Conservation (phyloP, 495 filamentous ascomycete species). For the Trypethelium eluteriae region DNA sequence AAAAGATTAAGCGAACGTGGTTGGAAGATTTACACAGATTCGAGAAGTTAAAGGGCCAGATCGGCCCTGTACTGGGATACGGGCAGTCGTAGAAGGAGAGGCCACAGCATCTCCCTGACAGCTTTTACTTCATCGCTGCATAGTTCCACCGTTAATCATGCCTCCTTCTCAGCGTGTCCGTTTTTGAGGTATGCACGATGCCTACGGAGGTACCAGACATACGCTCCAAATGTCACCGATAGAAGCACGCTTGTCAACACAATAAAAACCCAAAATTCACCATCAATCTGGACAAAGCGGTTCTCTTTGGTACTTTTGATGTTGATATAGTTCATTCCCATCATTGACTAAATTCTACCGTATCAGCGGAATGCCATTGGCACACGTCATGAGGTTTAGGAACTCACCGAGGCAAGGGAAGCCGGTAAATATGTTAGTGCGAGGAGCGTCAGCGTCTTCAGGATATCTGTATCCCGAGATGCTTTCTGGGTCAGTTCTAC, state of each 20-base stretch:
- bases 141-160: not conserved
- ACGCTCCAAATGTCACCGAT: not conserved
- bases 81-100: not conserved
- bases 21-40: not conserved
- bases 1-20: not conserved
- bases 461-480: not conserved
- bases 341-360: not conserved
- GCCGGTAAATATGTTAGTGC: conserved; percentile 5
- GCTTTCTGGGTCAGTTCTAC: not conserved
- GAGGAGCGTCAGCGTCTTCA: not conserved
- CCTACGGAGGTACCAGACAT: not conserved
- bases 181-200: not conserved
- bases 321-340: conserved; percentile 7
- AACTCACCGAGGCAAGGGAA: conserved; percentile 8
- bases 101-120: not conserved
- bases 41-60: not conserved
- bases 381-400: not conserved
- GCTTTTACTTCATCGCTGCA: not conserved
- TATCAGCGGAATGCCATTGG: not conserved
- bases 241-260: not conserved
- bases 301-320: not conserved
- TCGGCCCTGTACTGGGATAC: not conserved
- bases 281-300: not conserved
- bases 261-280: not conserved
- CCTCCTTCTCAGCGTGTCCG: not conserved